Evolutionary conservation across 2,329 filamentous ascomycete genomes (phyloP).

Genomic region (Clathrospora elynae): DNA sequence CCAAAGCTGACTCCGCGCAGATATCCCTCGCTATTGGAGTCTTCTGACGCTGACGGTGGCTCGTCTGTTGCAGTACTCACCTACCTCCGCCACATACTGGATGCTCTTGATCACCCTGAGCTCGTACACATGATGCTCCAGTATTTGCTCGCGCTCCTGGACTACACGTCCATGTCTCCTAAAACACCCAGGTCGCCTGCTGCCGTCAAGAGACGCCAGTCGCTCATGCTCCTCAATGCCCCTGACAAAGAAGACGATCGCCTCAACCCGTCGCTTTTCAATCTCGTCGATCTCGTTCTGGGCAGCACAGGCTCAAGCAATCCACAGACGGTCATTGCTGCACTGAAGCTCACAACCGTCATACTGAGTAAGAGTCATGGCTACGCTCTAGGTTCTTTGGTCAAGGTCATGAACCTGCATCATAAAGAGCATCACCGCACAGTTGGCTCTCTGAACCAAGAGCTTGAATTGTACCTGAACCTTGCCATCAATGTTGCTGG

Average conservation of each 20-base stretch:
- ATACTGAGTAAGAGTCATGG: slow-evolving; percentile 86
- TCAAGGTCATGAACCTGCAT: slow-evolving; percentile 67
- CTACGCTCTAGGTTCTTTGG: slow-evolving; percentile 78
- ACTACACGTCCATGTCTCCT: slow-evolving; percentile 50
- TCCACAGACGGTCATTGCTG: slow-evolving; percentile 86
- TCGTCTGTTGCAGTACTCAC: slow-evolving; percentile 95
- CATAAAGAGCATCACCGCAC: slow-evolving; percentile 65
- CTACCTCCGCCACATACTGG: slow-evolving; percentile 87
- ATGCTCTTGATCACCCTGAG: slow-evolving; percentile 89
- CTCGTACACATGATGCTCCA: slow-evolving; percentile 92
- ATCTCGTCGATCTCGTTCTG: slow-evolving; percentile 86
- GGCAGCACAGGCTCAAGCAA: slow-evolving; percentile 84
- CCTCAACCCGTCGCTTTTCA: slow-evolving; percentile 86
- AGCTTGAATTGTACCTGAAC: slow-evolving; percentile 72
- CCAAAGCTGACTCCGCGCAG: slow-evolving; percentile 52
- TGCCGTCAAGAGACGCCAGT: slow-evolving; percentile 80
- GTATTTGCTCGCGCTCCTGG: slow-evolving; percentile 84
- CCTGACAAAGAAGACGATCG: slow-evolving; percentile 75
- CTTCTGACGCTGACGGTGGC: slow-evolving; percentile 93
- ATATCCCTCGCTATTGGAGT: slow-evolving; percentile 94
- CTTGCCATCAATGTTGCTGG: slow-evolving; percentile 72
- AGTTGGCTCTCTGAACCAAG: slow-evolving; percentile 73
- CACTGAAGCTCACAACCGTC: slow-evolving; percentile 82
- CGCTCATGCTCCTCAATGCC: slow-evolving; percentile 82
- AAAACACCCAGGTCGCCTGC: slow-evolving; percentile 57